A percentile compares a stretch with the other conserved stretches of the same genome.
These are phyloP conservation scores for Trichosporon ovoides DNA, from an alignment of 1,284 basidiomycete species.

Conservation along the genomic window DNA sequence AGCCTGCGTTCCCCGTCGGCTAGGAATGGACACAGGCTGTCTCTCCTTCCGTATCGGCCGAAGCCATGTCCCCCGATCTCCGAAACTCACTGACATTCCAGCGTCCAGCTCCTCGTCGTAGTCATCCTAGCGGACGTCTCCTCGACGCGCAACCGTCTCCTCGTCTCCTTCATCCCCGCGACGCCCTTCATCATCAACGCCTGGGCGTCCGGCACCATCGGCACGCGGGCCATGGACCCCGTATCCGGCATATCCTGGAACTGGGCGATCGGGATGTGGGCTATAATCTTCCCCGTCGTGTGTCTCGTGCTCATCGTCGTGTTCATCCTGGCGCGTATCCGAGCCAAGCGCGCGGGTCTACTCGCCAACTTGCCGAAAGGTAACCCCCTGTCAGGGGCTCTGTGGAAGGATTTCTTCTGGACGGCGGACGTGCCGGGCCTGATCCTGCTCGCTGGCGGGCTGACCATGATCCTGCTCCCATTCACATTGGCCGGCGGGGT, in stretches of 20 bases:
- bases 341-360: constrained; percentile 20
- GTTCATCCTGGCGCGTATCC: constrained; percentile 36
- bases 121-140: constrained; percentile 50
- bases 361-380: constrained; percentile 37
- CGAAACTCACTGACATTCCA: constrained; percentile 15
- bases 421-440: constrained; percentile 47
- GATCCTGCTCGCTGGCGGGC: constrained; percentile 31
- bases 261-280: constrained; percentile 51
- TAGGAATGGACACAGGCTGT: no score
- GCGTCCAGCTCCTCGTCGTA: constrained; percentile 34
- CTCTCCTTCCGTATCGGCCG: no score
- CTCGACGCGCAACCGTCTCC: constrained; percentile 46
- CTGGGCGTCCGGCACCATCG: constrained; percentile 20
- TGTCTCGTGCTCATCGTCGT: constrained; percentile 40
- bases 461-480: constrained; percentile 40
- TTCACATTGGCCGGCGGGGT: constrained; percentile 45
- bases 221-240: constrained; percentile 24
- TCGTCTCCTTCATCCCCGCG: constrained; percentile 50
- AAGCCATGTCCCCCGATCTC: no score
- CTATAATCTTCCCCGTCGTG: constrained; percentile 48
- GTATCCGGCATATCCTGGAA: constrained; percentile 39
- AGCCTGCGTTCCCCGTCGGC: no score
- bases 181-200: constrained; percentile 43
- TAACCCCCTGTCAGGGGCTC: constrained; percentile 15
- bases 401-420: constrained; percentile 47